phyloP scores from a whole-genome alignment of 495 filamentous ascomycete species.

The Penicillium tannophilum region DNA sequence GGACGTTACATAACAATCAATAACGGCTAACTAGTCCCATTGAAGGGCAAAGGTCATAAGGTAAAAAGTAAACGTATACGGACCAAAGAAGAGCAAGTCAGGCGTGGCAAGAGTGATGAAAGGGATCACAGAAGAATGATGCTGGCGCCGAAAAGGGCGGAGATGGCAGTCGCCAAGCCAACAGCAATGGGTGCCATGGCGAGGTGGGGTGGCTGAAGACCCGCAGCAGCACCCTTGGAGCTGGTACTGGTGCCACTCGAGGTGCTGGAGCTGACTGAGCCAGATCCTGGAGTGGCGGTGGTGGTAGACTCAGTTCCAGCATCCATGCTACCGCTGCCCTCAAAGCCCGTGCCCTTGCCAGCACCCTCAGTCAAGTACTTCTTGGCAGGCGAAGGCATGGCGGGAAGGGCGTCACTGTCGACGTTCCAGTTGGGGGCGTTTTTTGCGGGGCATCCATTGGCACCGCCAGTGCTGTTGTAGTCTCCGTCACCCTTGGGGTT shows the following conservation, averaged over 20 bases:
- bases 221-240: slow-evolving; percentile 48
- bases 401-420: slow-evolving; percentile 64
- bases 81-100: neutral
- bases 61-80: neutral
- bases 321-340: slow-evolving; percentile 71
- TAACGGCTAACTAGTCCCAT: neutral
- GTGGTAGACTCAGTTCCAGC: slow-evolving; percentile 61
- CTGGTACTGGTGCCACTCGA: slow-evolving; percentile 22
- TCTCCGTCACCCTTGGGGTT: slow-evolving; percentile 76
- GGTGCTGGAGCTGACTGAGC: slow-evolving; percentile 38
- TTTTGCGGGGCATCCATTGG: slow-evolving; percentile 68
- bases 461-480: slow-evolving; percentile 66
- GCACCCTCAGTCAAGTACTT: slow-evolving; percentile 74
- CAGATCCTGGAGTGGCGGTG: slow-evolving; percentile 66
- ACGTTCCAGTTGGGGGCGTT: slow-evolving; percentile 73
- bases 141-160: slow-evolving; percentile 65
- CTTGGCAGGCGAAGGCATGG: slow-evolving; percentile 68
- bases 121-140: slow-evolving; percentile 45
- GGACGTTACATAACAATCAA: slow-evolving; percentile 24
- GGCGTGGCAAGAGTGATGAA: neutral
- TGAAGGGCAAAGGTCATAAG: neutral
- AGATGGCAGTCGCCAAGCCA: slow-evolving; percentile 54
- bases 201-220: slow-evolving; percentile 45
- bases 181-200: slow-evolving; percentile 58
- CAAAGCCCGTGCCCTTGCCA: slow-evolving; percentile 70